Conservation (phyloP, 2,329 filamentous ascomycete species). For the Fusarium nelsonii region DNA sequence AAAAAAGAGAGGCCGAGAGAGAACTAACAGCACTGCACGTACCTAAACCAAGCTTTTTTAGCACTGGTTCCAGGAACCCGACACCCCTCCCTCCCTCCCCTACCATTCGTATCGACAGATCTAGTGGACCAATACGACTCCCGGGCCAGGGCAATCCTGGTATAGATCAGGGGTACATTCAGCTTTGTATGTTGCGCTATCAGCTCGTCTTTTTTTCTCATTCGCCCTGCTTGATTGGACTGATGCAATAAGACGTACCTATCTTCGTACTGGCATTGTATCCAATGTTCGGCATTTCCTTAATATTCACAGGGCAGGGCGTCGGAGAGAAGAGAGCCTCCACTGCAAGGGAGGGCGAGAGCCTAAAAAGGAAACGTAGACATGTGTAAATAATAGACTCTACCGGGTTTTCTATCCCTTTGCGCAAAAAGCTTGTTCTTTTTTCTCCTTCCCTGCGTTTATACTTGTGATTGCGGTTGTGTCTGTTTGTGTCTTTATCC, state of each 20-base stretch:
- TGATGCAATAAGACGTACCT: no score
- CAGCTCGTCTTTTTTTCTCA: constrained; percentile 15
- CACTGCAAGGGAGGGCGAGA: constrained; percentile 22
- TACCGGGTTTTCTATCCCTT: background rate
- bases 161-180: constrained; percentile 39
- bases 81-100: constrained; percentile 8
- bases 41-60: background rate
- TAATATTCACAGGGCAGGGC: background rate
- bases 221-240: constrained; percentile 23
- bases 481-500: background rate
- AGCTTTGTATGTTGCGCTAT: constrained; percentile 24
- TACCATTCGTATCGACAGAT: constrained; percentile 35
- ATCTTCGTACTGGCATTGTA: constrained; percentile 20
- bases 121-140: constrained; percentile 22
- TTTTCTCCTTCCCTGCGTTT: constrained; percentile 10
- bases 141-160: constrained; percentile 25
- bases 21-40: no score
- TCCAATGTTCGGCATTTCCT: constrained; percentile 9
- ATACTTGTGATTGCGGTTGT: background rate
- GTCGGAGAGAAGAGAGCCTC: background rate
- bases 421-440: constrained; percentile 21
- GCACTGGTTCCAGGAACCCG: constrained; percentile 10
- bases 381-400: constrained; percentile 22
- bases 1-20: background rate
- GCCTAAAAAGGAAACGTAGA: constrained; percentile 2